Evolutionary conservation across 768 basidiomycete species (phyloP), one percentile per base, ranked within the genome.

Genomic region (Pulveroboletus sp.): DNA sequence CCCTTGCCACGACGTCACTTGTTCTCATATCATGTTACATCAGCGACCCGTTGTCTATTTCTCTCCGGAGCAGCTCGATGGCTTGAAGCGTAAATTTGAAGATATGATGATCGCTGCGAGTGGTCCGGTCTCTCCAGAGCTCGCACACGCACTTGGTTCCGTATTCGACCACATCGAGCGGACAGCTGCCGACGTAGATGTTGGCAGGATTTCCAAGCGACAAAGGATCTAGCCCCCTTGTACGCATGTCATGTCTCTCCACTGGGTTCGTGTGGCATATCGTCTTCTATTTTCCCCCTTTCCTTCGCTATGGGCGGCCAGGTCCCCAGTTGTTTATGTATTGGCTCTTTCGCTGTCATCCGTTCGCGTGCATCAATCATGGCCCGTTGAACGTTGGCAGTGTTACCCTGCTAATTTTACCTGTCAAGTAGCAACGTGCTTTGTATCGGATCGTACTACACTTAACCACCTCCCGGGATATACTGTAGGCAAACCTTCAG

Each of bases 91-190:
- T 28, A 65, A 61, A 36, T 68, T 68, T 15, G 67, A 69, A 0
- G 52, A 61, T 21, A 64, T 68, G 63, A 68, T 68, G 61, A 36
- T 18, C 6, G 64, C 59, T 8, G 66, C 66, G 17, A 61, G 57
- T 36, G 67, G 66, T 1, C 65, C 66, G 0, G 63, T 69, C 3
- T 37, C 65, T 14, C 66, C 65, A 7, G 61, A 67, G 0, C 57
- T 69, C 17, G 66, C 66, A 9, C 65, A 61, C n/a, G 61, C 59
- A 4, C 56, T 68, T 9, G 68, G 66, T 9, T 58, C 68, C 11
- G 67, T 68, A 12, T 69, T 68, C 26, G 63, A 69, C 42, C 66
- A 68, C 30, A 68, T 68, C 47, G 66, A 68, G 39, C 63, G 61
- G 44, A 66, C 67, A 18, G 56, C 51, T 26, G 55, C 54, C 8